Percentiles rank a stretch among this genome's conserved stretches.
Evolutionary conservation across 2,329 filamentous ascomycete genomes (phyloP).

Genomic region (Aspergillus sp.): DNA sequence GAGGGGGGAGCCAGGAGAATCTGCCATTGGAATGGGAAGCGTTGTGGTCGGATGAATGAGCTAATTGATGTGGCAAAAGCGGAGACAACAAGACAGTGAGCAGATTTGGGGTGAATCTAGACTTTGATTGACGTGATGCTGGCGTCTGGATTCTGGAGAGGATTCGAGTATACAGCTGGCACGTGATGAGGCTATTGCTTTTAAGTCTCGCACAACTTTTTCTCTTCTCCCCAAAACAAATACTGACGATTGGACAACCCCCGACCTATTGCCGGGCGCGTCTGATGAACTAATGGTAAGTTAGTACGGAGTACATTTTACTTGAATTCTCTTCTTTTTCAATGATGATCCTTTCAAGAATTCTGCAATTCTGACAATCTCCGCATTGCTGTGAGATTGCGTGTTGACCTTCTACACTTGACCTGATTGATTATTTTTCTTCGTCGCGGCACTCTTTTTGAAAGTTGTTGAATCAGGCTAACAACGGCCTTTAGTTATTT

Average conservation of each 20-base stretch:
- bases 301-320: not conserved
- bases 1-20: constrained; percentile 63
- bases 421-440: constrained; percentile 33
- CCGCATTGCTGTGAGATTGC: constrained; percentile 41
- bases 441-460: constrained; percentile 1
- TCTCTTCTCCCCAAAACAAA: not conserved
- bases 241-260: not conserved
- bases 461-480: constrained; percentile 15
- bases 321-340: not conserved
- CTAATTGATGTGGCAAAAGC: constrained; percentile 3
- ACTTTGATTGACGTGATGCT: constrained; percentile 13
- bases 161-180: constrained; percentile 23
- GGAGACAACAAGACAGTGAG: constrained; percentile 2
- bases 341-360: constrained; percentile 44
- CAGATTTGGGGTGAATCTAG: not conserved
- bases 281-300: not conserved
- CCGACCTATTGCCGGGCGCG: not conserved
- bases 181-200: constrained; percentile 27
- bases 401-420: constrained; percentile 50
- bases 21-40: constrained; percentile 39
- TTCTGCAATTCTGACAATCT: constrained; percentile 50
- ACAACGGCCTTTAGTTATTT: constrained; percentile 5
- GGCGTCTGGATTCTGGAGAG: constrained; percentile 10
- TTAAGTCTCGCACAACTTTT: constrained; percentile 2
- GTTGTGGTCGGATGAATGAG: not conserved